phyloP scores from a whole-genome alignment of 179 eudicot species.

The Camellia oleifera region DNA sequence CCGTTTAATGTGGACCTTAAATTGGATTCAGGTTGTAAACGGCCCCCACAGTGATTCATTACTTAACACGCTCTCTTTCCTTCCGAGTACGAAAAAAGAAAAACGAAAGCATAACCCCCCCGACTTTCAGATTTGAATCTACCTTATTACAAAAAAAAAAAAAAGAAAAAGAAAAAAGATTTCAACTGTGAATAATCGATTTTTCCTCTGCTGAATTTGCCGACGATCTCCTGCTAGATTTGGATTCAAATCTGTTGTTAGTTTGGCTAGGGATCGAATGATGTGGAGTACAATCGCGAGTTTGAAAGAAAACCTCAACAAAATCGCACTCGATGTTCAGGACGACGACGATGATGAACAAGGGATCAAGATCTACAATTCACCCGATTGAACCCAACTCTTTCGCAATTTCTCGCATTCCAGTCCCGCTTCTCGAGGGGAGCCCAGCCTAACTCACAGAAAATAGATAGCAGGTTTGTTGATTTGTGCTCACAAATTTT shows the following conservation, averaged over 20 bases:
- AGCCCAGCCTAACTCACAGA: no score
- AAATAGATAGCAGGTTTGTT: no score
- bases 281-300: slow-evolving; percentile 83
- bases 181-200: neutral
- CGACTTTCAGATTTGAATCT: no score
- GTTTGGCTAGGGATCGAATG: slow-evolving; percentile 9
- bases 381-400: slow-evolving; percentile 31
- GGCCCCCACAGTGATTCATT: no score
- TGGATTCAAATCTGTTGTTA: neutral
- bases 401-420: slow-evolving; percentile 50
- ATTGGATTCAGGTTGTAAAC: no score
- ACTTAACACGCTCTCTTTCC: no score
- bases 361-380: slow-evolving; percentile 29
- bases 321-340: slow-evolving; percentile 81
- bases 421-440: slow-evolving; percentile 18
- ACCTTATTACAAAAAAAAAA: neutral
- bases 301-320: slow-evolving; percentile 78
- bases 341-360: slow-evolving; percentile 44
- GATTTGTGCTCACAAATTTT: no score
- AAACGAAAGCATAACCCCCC: no score
- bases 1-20: no score
- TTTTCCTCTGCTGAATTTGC: neutral
- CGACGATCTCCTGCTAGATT: neutral
- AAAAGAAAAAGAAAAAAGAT: neutral
- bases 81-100: no score